These are phyloP conservation scores for Silene coronaria DNA, from an alignment of 179 eudicot genomes.

Conservation along the genomic window DNA sequence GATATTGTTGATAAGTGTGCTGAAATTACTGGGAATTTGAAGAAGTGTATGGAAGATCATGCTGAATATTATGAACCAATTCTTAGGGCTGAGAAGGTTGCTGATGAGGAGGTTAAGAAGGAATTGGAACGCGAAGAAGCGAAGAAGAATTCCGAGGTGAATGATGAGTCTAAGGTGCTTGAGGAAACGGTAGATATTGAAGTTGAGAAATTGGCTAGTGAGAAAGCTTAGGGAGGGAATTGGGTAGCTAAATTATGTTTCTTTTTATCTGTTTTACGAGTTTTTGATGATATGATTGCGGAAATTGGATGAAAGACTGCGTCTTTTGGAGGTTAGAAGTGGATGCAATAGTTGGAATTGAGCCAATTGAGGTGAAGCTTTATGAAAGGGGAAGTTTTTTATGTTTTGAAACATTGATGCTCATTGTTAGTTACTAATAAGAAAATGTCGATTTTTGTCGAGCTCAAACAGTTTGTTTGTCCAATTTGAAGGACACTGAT, in stretches of 20 bases:
- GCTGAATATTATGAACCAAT: slow-evolving; percentile 57
- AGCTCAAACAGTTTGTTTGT: background rate
- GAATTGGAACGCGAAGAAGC: slow-evolving; percentile 36
- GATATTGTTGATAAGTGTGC: slow-evolving; percentile 61
- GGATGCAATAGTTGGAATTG: slow-evolving; percentile 15
- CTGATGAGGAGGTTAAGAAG: slow-evolving; percentile 39
- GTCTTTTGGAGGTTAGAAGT: slow-evolving; percentile 3
- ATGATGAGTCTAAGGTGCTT: slow-evolving; percentile 21
- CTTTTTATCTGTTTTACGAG: background rate
- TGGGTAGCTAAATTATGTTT: background rate
- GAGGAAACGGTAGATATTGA: slow-evolving; percentile 23
- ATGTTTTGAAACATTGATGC: background rate
- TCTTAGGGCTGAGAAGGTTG: slow-evolving; percentile 54
- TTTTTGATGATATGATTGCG: background rate
- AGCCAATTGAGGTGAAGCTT: slow-evolving; percentile 21
- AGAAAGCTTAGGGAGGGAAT: slow-evolving; percentile 1
- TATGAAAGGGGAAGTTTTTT: slow-evolving; percentile 6
- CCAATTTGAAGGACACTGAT: slow-evolving; percentile 9
- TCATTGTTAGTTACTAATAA: slow-evolving; percentile 23
- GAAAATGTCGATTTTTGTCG: slow-evolving; percentile 16
- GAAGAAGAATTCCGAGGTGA: slow-evolving; percentile 5
- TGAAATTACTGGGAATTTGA: slow-evolving; percentile 44
- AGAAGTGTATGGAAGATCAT: slow-evolving; percentile 73
- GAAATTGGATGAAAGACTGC: slow-evolving; percentile 8
- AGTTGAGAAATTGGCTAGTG: slow-evolving; percentile 20